Evolutionary conservation across 2,329 filamentous ascomycete species (phyloP).

Genomic region (Talaromyces islandicus): DNA sequence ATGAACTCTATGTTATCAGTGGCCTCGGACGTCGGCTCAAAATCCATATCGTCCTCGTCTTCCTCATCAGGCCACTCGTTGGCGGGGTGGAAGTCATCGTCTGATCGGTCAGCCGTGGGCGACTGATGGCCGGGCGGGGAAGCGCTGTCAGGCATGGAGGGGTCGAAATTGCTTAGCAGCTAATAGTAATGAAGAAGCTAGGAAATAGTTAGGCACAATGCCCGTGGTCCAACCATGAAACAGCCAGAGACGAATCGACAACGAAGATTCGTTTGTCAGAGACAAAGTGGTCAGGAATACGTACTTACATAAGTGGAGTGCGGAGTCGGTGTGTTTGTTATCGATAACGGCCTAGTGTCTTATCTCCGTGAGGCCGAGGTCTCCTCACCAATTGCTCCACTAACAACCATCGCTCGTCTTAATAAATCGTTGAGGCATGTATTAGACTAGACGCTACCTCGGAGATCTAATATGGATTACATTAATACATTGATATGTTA

Average conservation of each 20-base stretch:
- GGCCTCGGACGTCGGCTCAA: conserved; percentile 38
- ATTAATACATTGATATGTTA: background rate
- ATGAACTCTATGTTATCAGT: conserved; percentile 33
- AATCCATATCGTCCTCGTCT: conserved; percentile 46
- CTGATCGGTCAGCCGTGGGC: conserved; percentile 14
- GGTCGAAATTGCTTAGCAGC: background rate
- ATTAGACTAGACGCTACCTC: too few species aligned
- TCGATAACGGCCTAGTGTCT: conserved; percentile 13
- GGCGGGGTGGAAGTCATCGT: conserved; percentile 29
- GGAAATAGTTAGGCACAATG: background rate
- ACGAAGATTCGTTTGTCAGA: background rate
- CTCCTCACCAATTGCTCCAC: background rate
- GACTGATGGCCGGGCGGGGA: conserved; percentile 20
- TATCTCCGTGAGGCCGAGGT: conserved; percentile 14
- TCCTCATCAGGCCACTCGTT: conserved; percentile 30
- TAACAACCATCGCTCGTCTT: too few species aligned
- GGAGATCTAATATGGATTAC: too few species aligned
- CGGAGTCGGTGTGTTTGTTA: conserved; percentile 11
- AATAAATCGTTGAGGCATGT: too few species aligned
- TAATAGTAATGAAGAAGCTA: conserved; percentile 3
- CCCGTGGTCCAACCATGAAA: background rate
- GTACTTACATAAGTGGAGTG: background rate
- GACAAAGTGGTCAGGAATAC: background rate
- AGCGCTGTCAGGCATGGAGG: conserved; percentile 24
- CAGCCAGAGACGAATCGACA: background rate